Base-by-base conservation (phyloP, 805 yeast species). In the Saccharomycopsis capsularis region DNA sequence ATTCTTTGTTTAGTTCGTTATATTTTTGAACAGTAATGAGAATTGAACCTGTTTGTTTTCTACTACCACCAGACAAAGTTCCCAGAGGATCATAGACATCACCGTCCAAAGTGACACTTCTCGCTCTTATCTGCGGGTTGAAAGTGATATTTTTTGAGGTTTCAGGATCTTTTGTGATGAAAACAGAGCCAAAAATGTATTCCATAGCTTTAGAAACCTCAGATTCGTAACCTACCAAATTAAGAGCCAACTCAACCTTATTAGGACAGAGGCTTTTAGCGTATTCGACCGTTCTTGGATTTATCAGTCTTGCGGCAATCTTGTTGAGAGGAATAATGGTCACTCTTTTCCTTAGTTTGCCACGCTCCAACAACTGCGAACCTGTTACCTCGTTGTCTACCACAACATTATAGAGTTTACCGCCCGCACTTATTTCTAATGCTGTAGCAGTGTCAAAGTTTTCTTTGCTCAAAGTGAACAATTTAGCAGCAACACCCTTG, bases 31-130 rank as follows among this genome's bases (percentile, higher is more conserved):
- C 77, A 40, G 76, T 78, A 9, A 78, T 62, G 49, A 90, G 69
- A 2, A 84, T 63, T 0, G 88, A 75, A 1, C 78, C 72, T 15
- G 76, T 68, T 43, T 70, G 69, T 54, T 73, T 79, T 56, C 91
- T 74, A 19, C 95, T 81, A n/a, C 98, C 98, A 42, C 99, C 99
- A 1, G 96, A 85, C 24, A 93, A 69, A 5, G 95, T 86, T 15
- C 99, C 99, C 56, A 84, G 88, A 0, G 99, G 99, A 61, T 93
- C 99, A 65, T 90, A 93, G 9, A 83, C 76, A 63, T 93, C 99
- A 45, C 99, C 99, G 47, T 89, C 90, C 30, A 85, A 63, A 0
- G 99, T 93, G 15, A 95, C 88, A 27, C 95, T 82, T 58, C 89
- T 80, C 0, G 90, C 73, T 54, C 87, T 74, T 15, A 91, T 80